Evolutionary conservation across 2,329 filamentous ascomycete genomes (phyloP), one percentile per base, ranked within the genome.

Genomic region (Aspergillus quadrilineatus): DNA sequence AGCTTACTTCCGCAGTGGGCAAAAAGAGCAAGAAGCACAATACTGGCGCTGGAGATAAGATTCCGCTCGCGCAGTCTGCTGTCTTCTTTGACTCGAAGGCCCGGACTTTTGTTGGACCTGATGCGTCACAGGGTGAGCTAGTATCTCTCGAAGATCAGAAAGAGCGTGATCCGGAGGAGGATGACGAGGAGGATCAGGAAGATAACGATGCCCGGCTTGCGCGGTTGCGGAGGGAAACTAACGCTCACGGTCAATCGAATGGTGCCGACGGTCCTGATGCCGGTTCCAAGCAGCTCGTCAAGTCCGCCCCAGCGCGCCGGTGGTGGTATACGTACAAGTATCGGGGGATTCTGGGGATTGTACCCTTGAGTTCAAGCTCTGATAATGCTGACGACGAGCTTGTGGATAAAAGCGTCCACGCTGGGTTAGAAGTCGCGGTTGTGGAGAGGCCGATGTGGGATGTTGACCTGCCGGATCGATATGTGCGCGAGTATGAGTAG

Each of bases 291-390:
- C 62, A 67, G 51, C 49, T 67, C 41, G 64, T 63, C 28, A 61
- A 63, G 37, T 43, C 67, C 37, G 63, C 68, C 14, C 52, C 66
- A 29, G 51, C 65, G 46, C 68, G 74, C 50, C 65, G 69, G 22
- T 73, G 74, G 77, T 97, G 92, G 90, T 85, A 87, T 70, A 96
- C 92, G 4, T 92, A 89, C 80, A 95, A 96, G 74, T 99, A 97
- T 75, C 84, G 92, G 57, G 90, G 92, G n/a, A 92, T 99, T 65
- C 79, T 99, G 59, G 94, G 92, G 4, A 81, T 88, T 44, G 80
- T 85, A 17, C 80, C 83, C 15, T 73, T 88, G 32, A 78, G 76
- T 17, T 37, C 44, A 14, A 29, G 9, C 28, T 17, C 42, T 17
- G 44, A 22, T 9, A 10, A 29, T 14, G 22, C 22, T 22, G 22